Base-by-base conservation (phyloP, 805 yeast species). In the Candida berthetii region DNA sequence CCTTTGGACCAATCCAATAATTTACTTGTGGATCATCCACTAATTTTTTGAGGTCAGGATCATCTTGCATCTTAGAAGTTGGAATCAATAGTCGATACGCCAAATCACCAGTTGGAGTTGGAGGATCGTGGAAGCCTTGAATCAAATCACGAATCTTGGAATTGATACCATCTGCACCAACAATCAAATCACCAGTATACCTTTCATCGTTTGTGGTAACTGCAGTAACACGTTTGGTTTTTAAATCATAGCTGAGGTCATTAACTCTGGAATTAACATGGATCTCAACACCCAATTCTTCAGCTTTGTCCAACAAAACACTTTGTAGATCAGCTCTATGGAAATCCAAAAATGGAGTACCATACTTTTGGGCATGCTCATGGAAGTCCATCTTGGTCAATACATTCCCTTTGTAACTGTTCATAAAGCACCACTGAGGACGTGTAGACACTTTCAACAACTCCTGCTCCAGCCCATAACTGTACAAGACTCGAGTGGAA, bases 1-100 rank as follows among this genome's bases (percentile, higher is more conserved):
- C 48, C 9, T 47, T 40, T 7, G 64, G 64, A 6, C 65, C 65
- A 52, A 58, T 48, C 64, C 63, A 60, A 41, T 54, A 59, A 42
- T 52, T 57, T 16, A 59, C 58, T 42, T 57, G 58, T 15, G 63
- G 58, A 5, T 41, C 42, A 5, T 39, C 38, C 28, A 60, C 43
- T 27, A 45, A 40, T 14, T 40, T 35, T 16, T 49, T 41, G 31
- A 49, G 45, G 32, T 53, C 57, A 3, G 60, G 59, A 36, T 46
- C 28, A 20, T 41, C 42, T 20, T 40, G 36, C 48, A 52, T 47
- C 18, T 43, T 50, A 43, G 35, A 47, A 7, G 49, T 55, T 22
- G 48, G 43, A 31, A 58, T 42, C 25, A 58, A 41, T 10, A 61
- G 52, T 31, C 63, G 42, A 42, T 52, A 58, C 5, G 63, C 63